phyloP scores from a whole-genome alignment of 2,329 filamentous ascomycete species.

The Trichoderma sp. region DNA sequence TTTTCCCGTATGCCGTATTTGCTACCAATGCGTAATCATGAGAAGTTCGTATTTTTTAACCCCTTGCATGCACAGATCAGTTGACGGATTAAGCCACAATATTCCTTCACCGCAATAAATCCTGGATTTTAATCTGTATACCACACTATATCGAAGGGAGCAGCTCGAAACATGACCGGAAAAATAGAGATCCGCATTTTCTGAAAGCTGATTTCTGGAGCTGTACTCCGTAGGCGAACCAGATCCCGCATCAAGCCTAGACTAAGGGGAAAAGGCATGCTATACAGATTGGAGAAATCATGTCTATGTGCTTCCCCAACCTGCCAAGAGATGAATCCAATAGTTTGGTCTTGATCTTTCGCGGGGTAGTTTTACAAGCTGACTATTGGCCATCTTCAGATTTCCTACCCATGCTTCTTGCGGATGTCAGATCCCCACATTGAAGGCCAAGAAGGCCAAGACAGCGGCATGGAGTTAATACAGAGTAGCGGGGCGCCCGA shows the following conservation, averaged over 20 bases:
- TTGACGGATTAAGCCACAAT: neutral
- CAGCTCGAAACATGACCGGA: neutral
- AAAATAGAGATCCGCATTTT: neutral
- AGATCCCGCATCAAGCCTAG: neutral
- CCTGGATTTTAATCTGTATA: neutral
- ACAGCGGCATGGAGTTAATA: neutral
- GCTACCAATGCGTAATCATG: neutral
- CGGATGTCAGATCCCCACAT: too few relatives aligned
- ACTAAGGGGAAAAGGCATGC: neutral
- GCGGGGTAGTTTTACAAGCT: neutral
- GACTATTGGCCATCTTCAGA: neutral
- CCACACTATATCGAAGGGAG: neutral
- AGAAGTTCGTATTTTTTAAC: neutral
- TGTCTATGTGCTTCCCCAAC: neutral
- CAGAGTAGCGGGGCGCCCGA: neutral
- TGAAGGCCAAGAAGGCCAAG: too few relatives aligned
- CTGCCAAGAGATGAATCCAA: neutral
- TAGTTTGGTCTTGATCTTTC: neutral
- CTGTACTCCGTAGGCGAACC: neutral
- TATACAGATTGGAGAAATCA: neutral
- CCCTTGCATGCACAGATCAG: neutral
- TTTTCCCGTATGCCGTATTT: neutral
- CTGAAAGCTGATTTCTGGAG: neutral
- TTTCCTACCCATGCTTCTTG: neutral
- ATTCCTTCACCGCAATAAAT: neutral